Evolutionary conservation across 352 stramenopile species (phyloP).

Genomic region (Phytopythium boreale): DNA sequence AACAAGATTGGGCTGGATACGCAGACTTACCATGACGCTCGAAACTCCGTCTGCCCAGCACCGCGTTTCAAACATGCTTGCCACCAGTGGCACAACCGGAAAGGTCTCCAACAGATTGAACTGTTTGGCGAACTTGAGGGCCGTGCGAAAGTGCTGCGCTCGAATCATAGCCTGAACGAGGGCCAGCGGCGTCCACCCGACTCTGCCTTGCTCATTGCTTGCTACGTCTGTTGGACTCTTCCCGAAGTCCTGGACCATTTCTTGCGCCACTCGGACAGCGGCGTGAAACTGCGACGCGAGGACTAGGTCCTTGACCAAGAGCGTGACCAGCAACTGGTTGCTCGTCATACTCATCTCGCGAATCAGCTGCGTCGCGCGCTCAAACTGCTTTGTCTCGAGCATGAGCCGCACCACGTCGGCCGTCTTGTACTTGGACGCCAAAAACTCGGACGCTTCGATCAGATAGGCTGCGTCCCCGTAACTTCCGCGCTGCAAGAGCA

Average conservation of each 20-base stretch:
- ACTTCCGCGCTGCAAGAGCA: conserved; percentile 34
- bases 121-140: conserved; percentile 79
- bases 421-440: conserved; percentile 72
- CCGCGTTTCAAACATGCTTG: conserved; percentile 64
- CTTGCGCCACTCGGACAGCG: conserved; percentile 70
- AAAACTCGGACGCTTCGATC: conserved; percentile 44
- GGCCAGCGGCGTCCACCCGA: conserved; percentile 72
- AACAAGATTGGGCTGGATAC: no score
- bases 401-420: conserved; percentile 78
- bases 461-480: conserved; percentile 70
- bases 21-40: conserved; percentile 44
- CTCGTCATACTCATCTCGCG: conserved; percentile 64
- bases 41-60: conserved; percentile 71
- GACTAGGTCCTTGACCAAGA: conserved; percentile 81
- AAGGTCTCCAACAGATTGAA: conserved; percentile 77
- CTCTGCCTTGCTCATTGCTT: conserved; percentile 13
- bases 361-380: conserved; percentile 70
- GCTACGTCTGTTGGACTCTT: conserved; percentile 22
- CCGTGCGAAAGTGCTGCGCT: conserved; percentile 61
- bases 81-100: conserved; percentile 53
- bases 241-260: conserved; percentile 76
- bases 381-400: conserved; percentile 54
- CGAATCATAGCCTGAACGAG: conserved; percentile 86
- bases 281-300: conserved; percentile 59
- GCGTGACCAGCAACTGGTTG: conserved; percentile 76